Percentiles rank a stretch among this genome's conserved stretches.
These are phyloP conservation scores for Cutaneotrichosporon daszewskae DNA, from an alignment of 1,284 basidiomycete species.

Conservation along the genomic window DNA sequence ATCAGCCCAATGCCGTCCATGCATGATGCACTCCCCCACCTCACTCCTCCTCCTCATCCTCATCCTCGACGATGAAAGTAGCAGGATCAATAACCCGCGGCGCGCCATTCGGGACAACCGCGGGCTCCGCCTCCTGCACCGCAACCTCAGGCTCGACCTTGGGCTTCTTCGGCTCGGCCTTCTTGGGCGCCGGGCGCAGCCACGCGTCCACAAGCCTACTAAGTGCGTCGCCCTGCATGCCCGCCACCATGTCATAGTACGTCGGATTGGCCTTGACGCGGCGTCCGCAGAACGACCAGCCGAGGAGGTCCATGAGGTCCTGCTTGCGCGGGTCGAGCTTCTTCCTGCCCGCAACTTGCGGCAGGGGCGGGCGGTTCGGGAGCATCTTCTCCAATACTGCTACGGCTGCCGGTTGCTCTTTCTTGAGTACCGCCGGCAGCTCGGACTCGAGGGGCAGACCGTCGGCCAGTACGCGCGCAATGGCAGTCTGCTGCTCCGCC, in stretches of 20 bases:
- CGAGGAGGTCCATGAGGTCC: slow-evolving; percentile 67
- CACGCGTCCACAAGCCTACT: slow-evolving; percentile 64
- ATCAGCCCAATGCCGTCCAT: too few species aligned
- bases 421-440: slow-evolving; percentile 49
- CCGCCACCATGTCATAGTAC: slow-evolving; percentile 64
- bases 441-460: slow-evolving; percentile 85
- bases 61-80: slow-evolving; percentile 3
- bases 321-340: slow-evolving; percentile 54
- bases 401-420: slow-evolving; percentile 2
- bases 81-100: too few species aligned
- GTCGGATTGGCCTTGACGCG: slow-evolving; percentile 74
- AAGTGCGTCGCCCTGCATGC: slow-evolving; percentile 54
- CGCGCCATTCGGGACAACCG: slow-evolving; percentile 1
- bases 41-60: slow-evolving; percentile 13
- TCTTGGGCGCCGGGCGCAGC: slow-evolving; percentile 21
- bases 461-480: slow-evolving; percentile 72
- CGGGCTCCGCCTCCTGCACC: not conserved
- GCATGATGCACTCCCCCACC: too few species aligned
- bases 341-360: too few species aligned
- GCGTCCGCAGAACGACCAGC: slow-evolving; percentile 72
- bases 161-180: too few species aligned
- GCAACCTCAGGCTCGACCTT: not conserved
- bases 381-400: slow-evolving; percentile 20
- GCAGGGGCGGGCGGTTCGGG: slow-evolving; percentile 22
- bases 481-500: slow-evolving; percentile 68